Evolutionary conservation across 2,329 filamentous ascomycete genomes (phyloP).

Genomic region (Fusarium sp.): DNA sequence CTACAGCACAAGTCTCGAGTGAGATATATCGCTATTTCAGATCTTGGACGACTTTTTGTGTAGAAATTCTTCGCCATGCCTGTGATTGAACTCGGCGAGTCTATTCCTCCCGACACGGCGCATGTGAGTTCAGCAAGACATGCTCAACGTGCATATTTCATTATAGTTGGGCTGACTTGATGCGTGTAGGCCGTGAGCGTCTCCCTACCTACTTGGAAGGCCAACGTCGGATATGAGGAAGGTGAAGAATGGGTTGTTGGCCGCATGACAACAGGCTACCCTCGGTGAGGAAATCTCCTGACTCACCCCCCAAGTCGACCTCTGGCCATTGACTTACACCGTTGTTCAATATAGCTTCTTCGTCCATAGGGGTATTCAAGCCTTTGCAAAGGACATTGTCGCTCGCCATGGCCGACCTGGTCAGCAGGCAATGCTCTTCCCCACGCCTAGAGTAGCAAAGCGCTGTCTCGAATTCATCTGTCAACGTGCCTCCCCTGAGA

Average conservation of each 20-base stretch:
- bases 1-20: background rate
- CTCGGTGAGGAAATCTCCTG: slow-evolving; percentile 66
- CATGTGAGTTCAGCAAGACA: slow-evolving; percentile 69
- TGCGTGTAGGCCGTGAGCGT: slow-evolving; percentile 86
- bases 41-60: background rate
- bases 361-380: slow-evolving; percentile 84
- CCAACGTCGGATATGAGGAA: slow-evolving; percentile 95
- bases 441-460: slow-evolving; percentile 75
- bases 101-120: slow-evolving; percentile 81
- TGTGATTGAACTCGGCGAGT: slow-evolving; percentile 71
- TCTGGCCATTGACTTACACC: slow-evolving; percentile 21
- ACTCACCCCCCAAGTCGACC: background rate
- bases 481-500: slow-evolving; percentile 66
- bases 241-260: slow-evolving; percentile 87
- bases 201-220: slow-evolving; percentile 91
- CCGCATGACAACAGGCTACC: slow-evolving; percentile 91
- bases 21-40: background rate
- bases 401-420: slow-evolving; percentile 70
- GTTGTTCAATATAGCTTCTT: slow-evolving; percentile 80
- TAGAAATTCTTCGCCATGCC: slow-evolving; percentile 53
- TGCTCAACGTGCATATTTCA: slow-evolving; percentile 3
- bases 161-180: background rate
- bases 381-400: slow-evolving; percentile 77
- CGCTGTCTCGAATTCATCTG: slow-evolving; percentile 82
- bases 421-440: slow-evolving; percentile 85